Conservation (phyloP, 2,329 filamentous ascomycete species). For the Nemania sp. region DNA sequence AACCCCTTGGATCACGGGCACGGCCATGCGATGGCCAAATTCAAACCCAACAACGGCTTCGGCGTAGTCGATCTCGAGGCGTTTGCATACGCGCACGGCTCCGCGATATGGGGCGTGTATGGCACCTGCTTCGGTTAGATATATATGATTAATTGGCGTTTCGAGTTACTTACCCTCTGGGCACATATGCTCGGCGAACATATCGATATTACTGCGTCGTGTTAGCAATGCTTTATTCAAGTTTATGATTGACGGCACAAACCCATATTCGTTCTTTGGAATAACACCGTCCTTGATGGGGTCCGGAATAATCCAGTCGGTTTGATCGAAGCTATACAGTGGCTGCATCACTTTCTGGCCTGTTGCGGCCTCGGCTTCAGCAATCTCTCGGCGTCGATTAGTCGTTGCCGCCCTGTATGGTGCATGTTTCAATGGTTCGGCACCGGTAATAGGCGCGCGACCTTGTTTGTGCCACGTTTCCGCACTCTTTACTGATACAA, state of each 20-base stretch:
- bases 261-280: constrained; percentile 88
- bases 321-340: constrained; percentile 81
- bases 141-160: background rate
- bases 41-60: constrained; percentile 97
- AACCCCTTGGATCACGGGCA: constrained; percentile 87
- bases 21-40: constrained; percentile 91
- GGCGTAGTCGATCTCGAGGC: constrained; percentile 83
- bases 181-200: constrained; percentile 93
- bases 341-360: constrained; percentile 87
- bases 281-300: constrained; percentile 85
- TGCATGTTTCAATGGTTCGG: constrained; percentile 79
- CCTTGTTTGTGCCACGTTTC: constrained; percentile 99
- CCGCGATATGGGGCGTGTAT: constrained; percentile 81
- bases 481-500: constrained; percentile 83
- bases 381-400: constrained; percentile 83
- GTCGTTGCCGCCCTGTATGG: constrained; percentile 90
- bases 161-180: constrained; percentile 53
- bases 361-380: constrained; percentile 77
- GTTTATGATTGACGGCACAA: constrained; percentile 14
- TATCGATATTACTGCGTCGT: constrained; percentile 73
- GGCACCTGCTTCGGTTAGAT: constrained; percentile 57
- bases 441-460: constrained; percentile 70
- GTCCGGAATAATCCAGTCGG: constrained; percentile 91
- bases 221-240: constrained; percentile 6
- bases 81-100: constrained; percentile 78